Conservation (phyloP, 176 grass and related monocot species). For the Musa itinerans region DNA sequence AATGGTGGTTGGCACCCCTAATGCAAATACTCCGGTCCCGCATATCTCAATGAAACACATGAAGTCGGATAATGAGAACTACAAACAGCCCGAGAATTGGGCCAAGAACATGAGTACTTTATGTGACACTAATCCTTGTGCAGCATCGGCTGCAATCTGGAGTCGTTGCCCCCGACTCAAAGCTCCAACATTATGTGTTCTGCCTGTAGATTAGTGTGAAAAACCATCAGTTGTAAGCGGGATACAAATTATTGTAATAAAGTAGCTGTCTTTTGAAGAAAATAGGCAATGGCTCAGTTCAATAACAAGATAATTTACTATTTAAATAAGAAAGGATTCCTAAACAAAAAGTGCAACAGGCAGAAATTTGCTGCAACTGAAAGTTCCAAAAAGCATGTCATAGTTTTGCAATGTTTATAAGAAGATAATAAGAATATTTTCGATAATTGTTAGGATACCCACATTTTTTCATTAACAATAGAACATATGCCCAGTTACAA, state of each 20-base stretch:
- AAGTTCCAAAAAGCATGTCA: no score
- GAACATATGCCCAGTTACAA: no score
- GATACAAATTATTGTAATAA: no score
- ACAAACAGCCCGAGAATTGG: neutral
- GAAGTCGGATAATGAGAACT: neutral
- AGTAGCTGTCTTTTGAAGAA: no score
- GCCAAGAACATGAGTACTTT: neutral
- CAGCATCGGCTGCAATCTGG: conserved; percentile 9
- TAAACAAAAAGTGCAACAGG: no score
- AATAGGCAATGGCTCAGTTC: neutral
- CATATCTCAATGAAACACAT: neutral
- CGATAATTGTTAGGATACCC: no score
- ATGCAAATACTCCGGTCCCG: conserved; percentile 14
- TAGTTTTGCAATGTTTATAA: no score
- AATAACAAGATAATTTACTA: neutral
- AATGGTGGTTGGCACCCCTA: conserved; percentile 5
- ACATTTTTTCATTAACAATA: no score
- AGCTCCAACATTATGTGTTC: neutral
- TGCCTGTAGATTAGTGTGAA: neutral
- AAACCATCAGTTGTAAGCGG: no score
- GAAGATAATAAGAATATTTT: no score
- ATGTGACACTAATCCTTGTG: conserved; percentile 9
- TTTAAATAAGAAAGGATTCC: neutral
- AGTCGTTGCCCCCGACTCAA: conserved; percentile 3
- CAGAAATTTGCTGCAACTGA: no score